phyloP scores from a whole-genome alignment of 2,329 filamentous ascomycete species.

The Fragosphaeria purpurea region DNA sequence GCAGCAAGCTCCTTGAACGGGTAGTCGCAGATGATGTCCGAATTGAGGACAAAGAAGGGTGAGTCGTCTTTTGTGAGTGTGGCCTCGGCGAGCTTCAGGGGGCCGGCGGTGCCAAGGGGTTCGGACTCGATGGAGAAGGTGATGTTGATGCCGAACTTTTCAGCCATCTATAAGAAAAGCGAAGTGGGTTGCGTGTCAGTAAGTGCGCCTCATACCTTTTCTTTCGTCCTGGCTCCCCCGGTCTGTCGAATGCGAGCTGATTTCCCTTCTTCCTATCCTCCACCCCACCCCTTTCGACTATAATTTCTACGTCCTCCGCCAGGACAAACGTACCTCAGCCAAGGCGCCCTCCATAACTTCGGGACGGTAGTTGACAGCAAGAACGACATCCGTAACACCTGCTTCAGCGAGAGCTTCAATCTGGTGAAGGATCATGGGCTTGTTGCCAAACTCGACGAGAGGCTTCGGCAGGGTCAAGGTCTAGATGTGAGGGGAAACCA shows the following conservation, averaged over 20 bases:
- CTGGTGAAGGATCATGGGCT: constrained; percentile 98
- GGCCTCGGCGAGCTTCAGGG: constrained; percentile 87
- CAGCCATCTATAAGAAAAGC: constrained; percentile 57
- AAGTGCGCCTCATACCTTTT: not conserved
- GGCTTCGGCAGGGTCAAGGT: constrained; percentile 96
- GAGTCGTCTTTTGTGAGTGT: constrained; percentile 86
- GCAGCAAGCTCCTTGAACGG: constrained; percentile 82
- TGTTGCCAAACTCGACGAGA: constrained; percentile 96
- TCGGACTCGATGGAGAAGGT: constrained; percentile 96
- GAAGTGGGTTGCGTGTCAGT: not conserved
- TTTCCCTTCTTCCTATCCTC: not conserved
- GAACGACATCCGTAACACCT: constrained; percentile 92
- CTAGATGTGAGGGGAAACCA: constrained; percentile 31
- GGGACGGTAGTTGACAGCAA: constrained; percentile 96
- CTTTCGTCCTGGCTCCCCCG: too few species aligned
- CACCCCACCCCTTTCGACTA: not conserved
- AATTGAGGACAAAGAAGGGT: constrained; percentile 98
- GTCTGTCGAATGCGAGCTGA: too few species aligned
- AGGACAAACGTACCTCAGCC: constrained; percentile 58
- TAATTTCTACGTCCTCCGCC: not conserved
- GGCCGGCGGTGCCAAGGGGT: constrained; percentile 88
- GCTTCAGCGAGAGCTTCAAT: constrained; percentile 88
- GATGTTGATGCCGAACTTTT: constrained; percentile 87
- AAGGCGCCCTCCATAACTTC: constrained; percentile 95
- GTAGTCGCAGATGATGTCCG: constrained; percentile 96